A percentile compares a stretch with the other conserved stretches of the same genome.
phyloP scores from a whole-genome alignment of 2,329 filamentous ascomycete species.

The Nemania serpens region DNA sequence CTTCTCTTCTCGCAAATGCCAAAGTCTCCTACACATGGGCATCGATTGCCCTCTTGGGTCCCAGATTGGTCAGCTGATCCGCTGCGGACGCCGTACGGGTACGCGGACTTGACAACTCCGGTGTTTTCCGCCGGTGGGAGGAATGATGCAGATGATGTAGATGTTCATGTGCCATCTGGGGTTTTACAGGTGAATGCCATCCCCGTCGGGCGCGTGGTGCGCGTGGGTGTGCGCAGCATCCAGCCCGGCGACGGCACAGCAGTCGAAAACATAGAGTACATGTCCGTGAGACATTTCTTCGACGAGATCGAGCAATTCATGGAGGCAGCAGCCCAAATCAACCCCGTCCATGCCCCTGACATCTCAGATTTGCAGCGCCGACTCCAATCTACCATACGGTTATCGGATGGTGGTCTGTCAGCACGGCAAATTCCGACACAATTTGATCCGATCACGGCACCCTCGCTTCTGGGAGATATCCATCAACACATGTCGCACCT shows the following conservation, averaged over 20 bases:
- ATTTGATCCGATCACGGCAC: slow-evolving; percentile 11
- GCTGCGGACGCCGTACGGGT: slow-evolving; percentile 35
- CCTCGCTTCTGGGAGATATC: not conserved
- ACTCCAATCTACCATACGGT: slow-evolving; percentile 7
- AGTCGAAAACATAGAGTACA: slow-evolving; percentile 31
- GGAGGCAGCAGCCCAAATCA: slow-evolving; percentile 6
- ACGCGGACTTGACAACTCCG: slow-evolving; percentile 31
- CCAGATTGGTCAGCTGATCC: slow-evolving; percentile 41
- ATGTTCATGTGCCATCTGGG: slow-evolving; percentile 13
- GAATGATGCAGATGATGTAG: not conserved
- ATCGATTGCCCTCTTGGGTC: slow-evolving; percentile 41
- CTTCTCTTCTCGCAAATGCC: slow-evolving; percentile 40
- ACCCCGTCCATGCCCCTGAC: not conserved
- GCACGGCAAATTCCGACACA: slow-evolving; percentile 9
- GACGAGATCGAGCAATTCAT: slow-evolving; percentile 36
- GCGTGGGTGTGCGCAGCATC: slow-evolving; percentile 30
- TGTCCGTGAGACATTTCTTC: slow-evolving; percentile 32
- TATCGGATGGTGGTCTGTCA: slow-evolving; percentile 26
- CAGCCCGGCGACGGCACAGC: not conserved
- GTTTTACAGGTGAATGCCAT: slow-evolving; percentile 31
- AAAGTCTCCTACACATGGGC: slow-evolving; percentile 29
- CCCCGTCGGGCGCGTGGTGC: slow-evolving; percentile 31
- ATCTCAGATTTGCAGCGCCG: slow-evolving; percentile 6
- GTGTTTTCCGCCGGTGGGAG: slow-evolving; percentile 35
- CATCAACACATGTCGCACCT: slow-evolving; percentile 1